Conservation (phyloP, 208 protist genomes). For the Lotmaria passim region DNA sequence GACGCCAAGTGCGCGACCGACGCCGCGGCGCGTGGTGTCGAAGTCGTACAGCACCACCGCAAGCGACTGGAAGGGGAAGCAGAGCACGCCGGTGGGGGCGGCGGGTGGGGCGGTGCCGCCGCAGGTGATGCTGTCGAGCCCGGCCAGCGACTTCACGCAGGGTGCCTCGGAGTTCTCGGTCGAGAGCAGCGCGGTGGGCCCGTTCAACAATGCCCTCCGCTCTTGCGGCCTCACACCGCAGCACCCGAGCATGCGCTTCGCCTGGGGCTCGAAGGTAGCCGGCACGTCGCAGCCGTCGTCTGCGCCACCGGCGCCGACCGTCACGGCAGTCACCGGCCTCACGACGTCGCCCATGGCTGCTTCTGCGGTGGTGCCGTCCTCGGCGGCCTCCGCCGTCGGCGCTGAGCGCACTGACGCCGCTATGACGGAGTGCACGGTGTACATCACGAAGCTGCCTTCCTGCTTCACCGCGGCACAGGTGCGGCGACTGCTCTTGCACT, state of each 20-base stretch:
- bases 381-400: conserved; percentile 1
- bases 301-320: conserved; percentile 7
- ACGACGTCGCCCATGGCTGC: not conserved
- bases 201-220: conserved; percentile 21
- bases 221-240: conserved; percentile 21
- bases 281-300: conserved; percentile 11
- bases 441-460: conserved; percentile 83
- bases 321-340: not conserved
- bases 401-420: conserved; percentile 46
- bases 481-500: conserved; percentile 73
- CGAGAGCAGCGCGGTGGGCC: conserved; percentile 31
- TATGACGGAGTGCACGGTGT: conserved; percentile 73
- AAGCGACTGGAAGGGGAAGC: conserved; percentile 36
- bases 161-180: conserved; percentile 54
- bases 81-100: conserved; percentile 19
- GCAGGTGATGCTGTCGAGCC: conserved; percentile 50
- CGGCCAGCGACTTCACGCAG: conserved; percentile 52
- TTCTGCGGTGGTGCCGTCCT: not conserved
- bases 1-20: conserved; percentile 81
- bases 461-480: conserved; percentile 63
- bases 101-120: conserved; percentile 12
- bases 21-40: conserved; percentile 66
- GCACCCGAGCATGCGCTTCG: conserved; percentile 26
- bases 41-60: conserved; percentile 49
- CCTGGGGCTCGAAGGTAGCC: not conserved